These are phyloP conservation scores for Paxillus ammoniavirescens DNA, from an alignment of 768 basidiomycete genomes.

Conservation along the genomic window DNA sequence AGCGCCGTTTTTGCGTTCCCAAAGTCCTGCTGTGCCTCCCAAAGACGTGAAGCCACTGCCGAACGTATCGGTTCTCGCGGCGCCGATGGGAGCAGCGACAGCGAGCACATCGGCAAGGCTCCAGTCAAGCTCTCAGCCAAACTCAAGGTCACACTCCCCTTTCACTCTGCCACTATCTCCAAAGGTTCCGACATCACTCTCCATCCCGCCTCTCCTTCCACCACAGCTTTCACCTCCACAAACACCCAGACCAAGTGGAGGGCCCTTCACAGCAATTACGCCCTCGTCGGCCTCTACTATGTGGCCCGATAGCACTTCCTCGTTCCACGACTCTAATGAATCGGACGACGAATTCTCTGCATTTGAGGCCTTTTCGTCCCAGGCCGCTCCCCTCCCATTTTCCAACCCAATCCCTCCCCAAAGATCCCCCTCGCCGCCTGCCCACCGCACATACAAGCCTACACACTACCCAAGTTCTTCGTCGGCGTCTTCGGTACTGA, in stretches of 20 bases:
- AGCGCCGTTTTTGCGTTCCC: constrained; percentile 15
- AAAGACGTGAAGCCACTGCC: constrained; percentile 1
- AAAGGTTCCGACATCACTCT: constrained; percentile 21
- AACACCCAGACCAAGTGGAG: constrained; percentile 25
- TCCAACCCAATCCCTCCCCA: constrained; percentile 9
- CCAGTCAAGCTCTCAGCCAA: constrained; percentile 18
- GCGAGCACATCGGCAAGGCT: constrained; percentile 9
- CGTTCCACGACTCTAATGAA: constrained; percentile 18
- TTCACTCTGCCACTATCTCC: constrained; percentile 24
- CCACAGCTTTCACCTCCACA: constrained; percentile 31
- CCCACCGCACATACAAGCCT: constrained; percentile 25
- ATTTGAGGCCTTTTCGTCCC: constrained; percentile 33
- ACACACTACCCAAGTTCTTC: constrained; percentile 22
- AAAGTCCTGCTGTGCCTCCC: constrained; percentile 10
- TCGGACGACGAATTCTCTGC: constrained; percentile 55
- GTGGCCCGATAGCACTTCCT: constrained; percentile 3
- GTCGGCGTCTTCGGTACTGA: constrained; percentile 26
- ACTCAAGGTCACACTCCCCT: constrained; percentile 17
- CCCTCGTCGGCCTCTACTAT: constrained; percentile 10
- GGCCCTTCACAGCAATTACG: constrained; percentile 5
- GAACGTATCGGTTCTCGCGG: not conserved
- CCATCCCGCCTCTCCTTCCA: constrained; percentile 29
- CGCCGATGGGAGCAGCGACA: constrained; percentile 2
- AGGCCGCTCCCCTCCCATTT: constrained; percentile 4
- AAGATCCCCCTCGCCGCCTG: constrained; percentile 24